Percentiles rank a stretch among this genome's conserved stretches.
Conservation (phyloP, 2,329 filamentous ascomycete species). For the Davidsoniella neocaledoniae region DNA sequence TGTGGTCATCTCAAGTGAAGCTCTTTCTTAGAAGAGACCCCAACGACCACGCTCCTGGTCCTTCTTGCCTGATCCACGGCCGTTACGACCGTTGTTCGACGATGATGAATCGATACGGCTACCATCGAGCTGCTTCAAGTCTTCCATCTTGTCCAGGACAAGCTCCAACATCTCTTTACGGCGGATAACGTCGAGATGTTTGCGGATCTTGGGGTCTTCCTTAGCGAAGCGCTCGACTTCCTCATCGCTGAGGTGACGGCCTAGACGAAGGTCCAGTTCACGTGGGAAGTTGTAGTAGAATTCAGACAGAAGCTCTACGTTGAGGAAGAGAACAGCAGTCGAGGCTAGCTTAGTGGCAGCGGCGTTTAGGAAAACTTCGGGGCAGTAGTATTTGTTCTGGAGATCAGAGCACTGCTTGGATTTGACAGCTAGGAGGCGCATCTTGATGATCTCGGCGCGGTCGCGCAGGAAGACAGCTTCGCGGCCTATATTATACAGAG, state of each 20-base stretch:
- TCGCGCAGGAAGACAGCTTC: constrained; percentile 91
- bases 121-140: constrained; percentile 66
- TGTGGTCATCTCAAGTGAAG: no score
- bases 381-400: constrained; percentile 91
- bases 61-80: constrained; percentile 11
- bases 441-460: constrained; percentile 73
- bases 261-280: constrained; percentile 74
- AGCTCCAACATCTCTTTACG: constrained; percentile 86
- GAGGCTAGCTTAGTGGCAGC: constrained; percentile 88
- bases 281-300: constrained; percentile 97
- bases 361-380: constrained; percentile 93
- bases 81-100: constrained; percentile 5
- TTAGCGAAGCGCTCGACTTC: constrained; percentile 82
- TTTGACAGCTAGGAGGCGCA: constrained; percentile 75
- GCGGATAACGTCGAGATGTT: constrained; percentile 80
- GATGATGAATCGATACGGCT: constrained; percentile 14
- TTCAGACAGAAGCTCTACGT: constrained; percentile 89
- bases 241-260: constrained; percentile 58
- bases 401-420: constrained; percentile 72
- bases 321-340: constrained; percentile 90
- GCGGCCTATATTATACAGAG: constrained; percentile 39
- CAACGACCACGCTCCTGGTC: constrained; percentile 30
- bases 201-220: constrained; percentile 78
- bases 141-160: constrained; percentile 91
- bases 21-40: constrained; percentile 27